Base-by-base conservation (phyloP, 371 early-diverging fungal species). In the Conidiobolus incongruus region DNA sequence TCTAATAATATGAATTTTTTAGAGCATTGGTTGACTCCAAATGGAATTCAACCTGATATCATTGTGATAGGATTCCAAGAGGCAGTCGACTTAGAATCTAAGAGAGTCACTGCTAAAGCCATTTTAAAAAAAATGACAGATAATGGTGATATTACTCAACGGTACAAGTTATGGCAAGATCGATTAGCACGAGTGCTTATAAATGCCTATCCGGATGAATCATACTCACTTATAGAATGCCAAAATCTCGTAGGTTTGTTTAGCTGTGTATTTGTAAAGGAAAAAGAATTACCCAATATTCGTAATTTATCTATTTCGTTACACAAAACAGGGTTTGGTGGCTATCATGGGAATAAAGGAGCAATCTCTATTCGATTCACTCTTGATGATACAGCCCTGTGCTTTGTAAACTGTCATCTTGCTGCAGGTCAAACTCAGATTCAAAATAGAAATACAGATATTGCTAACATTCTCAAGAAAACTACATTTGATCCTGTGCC, bases 341-440 rank as follows among this genome's bases (percentile, higher is more conserved):
- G 84, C n/a, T 69, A 68, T 48, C 81, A 86, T 51, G 89, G 85
- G 4, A 89, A 86, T 60, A 89, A 89, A 70, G 89, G 89, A n/a
- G 81, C 75, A 17, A 71, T 88, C 38, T 75, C 73, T n/a, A 67
- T 73, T 19, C 66, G 85, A 2, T 56, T 88, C 35, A 55, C 78
- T 4, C 54, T 74, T 41, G 75, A 81, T 48, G 76, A 88, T 47
- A 61, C 79, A 0, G 75, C 81, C 7, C 53, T 88, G 12, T 82
- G 82, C 47, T 84, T 88, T 52, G 72, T 84, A 40, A 83, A 81
- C 49, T 72, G 75, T 44, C 89, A 88, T 55, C 60, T 88, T 47
- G 82, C 86, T 1, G 89, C 89, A 2, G 82, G 83, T 28, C 83
- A 83, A 48, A 66, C 62, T 0, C 67, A 83, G 30, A 60, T 70